Base-by-base conservation (phyloP, 2,329 filamentous ascomycete species). In the Fusarium buharicum region DNA sequence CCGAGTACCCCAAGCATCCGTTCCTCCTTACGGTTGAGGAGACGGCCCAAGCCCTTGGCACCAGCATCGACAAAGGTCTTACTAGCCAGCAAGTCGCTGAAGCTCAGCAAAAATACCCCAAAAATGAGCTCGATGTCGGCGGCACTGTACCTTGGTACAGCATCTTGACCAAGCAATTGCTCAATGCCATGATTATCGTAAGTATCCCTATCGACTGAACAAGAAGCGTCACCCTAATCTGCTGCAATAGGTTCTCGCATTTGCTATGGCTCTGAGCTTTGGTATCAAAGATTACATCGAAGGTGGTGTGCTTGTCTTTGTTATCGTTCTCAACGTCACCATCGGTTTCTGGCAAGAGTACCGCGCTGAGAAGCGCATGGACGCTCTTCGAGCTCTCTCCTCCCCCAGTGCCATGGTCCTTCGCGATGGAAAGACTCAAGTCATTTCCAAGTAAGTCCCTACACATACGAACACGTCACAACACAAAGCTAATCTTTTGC, bases 161-260 rank as follows among this genome's bases (percentile, higher is more conserved):
- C 68, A 91, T 93, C 37, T 77, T 93, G 41, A 78, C 90, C 55
- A 88, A 89, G 68, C 90, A 93, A 73, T 75, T 92, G 18, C 85
- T 87, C 72, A 93, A 93, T 79, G 90, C 90, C 55, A 92, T 92
- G 90, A 90, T 90, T 53, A 76, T 92, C 69, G 85, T 86, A 76
- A 65, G 83, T 78, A 10, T 17, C 20, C 14, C 11, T 14, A 7
- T 10, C 38, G 45, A 41, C 16, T 20, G 12, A 4, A 7, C 5
- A n/a, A 24, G 11, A 36, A 48, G 28, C 11, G 16, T 12, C 24
- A 48, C 47, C 31, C 48, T 50, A 50, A 58, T 28, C 33, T 38
- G 27, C 20, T n/a, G 14, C 3, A 5, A n/a, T 28, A 91, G 89
- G 88, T 92, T 44, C 83, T 94, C 47, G 81, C 91, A 50, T 89